Percentiles rank a stretch among this genome's conserved stretches.
These are phyloP conservation scores for Pyrenochaeta sp. DNA, from an alignment of 2,329 filamentous ascomycete genomes.

Conservation along the genomic window DNA sequence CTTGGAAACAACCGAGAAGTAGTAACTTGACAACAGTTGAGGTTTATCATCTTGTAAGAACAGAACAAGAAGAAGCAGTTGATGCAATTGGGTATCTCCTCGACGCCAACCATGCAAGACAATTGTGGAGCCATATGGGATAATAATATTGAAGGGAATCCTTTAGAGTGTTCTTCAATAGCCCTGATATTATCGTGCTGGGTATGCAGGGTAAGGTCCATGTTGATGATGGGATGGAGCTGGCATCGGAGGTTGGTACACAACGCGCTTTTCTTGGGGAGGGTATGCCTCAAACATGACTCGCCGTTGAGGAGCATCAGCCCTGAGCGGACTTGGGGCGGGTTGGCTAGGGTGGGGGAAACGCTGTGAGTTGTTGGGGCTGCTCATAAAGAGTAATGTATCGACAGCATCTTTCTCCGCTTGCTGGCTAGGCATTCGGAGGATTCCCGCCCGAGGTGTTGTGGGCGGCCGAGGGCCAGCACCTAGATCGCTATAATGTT, in stretches of 20 bases:
- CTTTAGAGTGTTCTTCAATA: not conserved
- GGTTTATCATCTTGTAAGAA: not conserved
- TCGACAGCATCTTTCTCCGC: conserved; percentile 83
- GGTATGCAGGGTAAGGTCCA: conserved; percentile 37
- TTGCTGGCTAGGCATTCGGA: conserved; percentile 75
- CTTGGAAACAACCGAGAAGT: not conserved
- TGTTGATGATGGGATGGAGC: conserved; percentile 33
- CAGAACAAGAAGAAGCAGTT: conserved; percentile 14
- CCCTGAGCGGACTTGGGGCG: conserved; percentile 40
- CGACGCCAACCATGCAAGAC: conserved; percentile 47
- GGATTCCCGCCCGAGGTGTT: conserved; percentile 57
- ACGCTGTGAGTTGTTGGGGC: conserved; percentile 70
- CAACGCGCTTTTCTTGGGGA: conserved; percentile 30
- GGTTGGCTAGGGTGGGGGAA: conserved; percentile 36
- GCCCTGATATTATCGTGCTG: conserved; percentile 26
- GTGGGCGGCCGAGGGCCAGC: conserved; percentile 37
- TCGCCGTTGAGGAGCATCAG: conserved; percentile 41
- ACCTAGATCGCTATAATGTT: conserved; percentile 43
- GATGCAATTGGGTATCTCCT: conserved; percentile 43
- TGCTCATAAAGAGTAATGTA: conserved; percentile 82
- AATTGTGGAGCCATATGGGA: conserved; percentile 27
- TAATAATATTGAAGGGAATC: conserved; percentile 7
- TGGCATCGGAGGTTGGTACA: conserved; percentile 32
- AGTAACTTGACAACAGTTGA: not conserved
- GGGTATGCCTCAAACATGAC: conserved; percentile 49